Evolutionary conservation across 2,329 filamentous ascomycete species (phyloP).

Genomic region (Xylaria sp.): DNA sequence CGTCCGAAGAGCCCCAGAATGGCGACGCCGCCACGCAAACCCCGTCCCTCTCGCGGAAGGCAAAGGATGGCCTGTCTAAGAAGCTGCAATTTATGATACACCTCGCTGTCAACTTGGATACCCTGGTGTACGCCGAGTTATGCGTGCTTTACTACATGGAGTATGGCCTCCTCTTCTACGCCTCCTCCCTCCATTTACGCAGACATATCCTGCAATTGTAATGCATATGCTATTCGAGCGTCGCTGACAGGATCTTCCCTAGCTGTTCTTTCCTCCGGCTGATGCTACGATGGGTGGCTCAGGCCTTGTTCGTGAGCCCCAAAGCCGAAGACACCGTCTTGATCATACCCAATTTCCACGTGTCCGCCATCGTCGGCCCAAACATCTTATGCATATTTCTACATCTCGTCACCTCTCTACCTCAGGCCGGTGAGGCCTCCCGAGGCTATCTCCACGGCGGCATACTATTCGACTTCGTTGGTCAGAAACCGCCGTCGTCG

Average conservation of each 20-base stretch:
- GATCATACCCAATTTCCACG: constrained; percentile 59
- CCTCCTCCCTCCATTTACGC: not conserved
- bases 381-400: constrained; percentile 64
- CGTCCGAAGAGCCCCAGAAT: constrained; percentile 19
- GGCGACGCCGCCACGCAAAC: constrained; percentile 22
- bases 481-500: constrained; percentile 64
- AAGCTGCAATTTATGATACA: constrained; percentile 64
- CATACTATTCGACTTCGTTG: constrained; percentile 68
- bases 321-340: constrained; percentile 60
- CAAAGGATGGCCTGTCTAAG: constrained; percentile 48
- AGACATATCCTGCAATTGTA: not conserved
- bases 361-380: constrained; percentile 60
- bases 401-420: constrained; percentile 59
- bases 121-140: constrained; percentile 65
- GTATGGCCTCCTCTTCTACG: constrained; percentile 45
- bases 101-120: constrained; percentile 63
- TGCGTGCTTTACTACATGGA: constrained; percentile 72
- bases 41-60: constrained; percentile 34
- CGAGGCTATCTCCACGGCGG: constrained; percentile 70
- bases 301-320: constrained; percentile 67
- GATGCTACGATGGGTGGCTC: constrained; percentile 58
- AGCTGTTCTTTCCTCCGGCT: constrained; percentile 69
- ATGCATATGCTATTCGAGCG: not conserved
- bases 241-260: constrained; percentile 1
- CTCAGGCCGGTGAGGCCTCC: constrained; percentile 61